Percentiles rank a stretch among this genome's conserved stretches.
Conservation (phyloP, 768 basidiomycete genomes). For the Tricholoma flavovirens region DNA sequence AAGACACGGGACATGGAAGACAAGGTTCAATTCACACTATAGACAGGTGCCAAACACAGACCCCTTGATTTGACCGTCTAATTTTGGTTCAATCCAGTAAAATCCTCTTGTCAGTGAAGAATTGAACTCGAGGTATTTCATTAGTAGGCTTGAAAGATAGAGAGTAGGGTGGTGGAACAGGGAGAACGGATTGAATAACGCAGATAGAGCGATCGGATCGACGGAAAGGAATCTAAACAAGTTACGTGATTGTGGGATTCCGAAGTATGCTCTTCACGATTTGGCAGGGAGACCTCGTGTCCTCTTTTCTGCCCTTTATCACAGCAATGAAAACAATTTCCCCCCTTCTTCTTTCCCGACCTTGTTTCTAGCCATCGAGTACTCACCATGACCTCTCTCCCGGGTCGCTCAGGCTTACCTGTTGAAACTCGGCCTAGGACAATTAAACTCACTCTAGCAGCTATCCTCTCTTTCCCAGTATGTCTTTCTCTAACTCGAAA, state of each 20-base stretch:
- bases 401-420: conserved; percentile 3
- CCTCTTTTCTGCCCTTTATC: no score
- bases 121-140: no score
- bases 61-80: background rate
- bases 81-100: background rate
- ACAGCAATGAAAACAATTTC: background rate
- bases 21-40: background rate
- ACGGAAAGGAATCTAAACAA: no score
- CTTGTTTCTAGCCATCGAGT: conserved; percentile 5
- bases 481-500: conserved; percentile 9
- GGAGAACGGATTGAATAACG: no score
- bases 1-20: background rate
- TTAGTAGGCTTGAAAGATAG: no score
- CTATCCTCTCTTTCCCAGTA: conserved; percentile 35
- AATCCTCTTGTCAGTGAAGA: background rate
- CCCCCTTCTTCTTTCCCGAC: conserved; percentile 1
- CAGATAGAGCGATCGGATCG: no score
- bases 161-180: no score
- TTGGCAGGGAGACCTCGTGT: background rate
- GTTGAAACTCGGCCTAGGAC: conserved; percentile 24
- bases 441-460: conserved; percentile 20
- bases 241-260: no score
- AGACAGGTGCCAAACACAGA: background rate
- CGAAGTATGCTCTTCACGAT: no score
- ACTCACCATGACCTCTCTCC: conserved; percentile 9